phyloP scores from a whole-genome alignment of 2,329 filamentous ascomycete genomes.

The Clarireedia hainanense region DNA sequence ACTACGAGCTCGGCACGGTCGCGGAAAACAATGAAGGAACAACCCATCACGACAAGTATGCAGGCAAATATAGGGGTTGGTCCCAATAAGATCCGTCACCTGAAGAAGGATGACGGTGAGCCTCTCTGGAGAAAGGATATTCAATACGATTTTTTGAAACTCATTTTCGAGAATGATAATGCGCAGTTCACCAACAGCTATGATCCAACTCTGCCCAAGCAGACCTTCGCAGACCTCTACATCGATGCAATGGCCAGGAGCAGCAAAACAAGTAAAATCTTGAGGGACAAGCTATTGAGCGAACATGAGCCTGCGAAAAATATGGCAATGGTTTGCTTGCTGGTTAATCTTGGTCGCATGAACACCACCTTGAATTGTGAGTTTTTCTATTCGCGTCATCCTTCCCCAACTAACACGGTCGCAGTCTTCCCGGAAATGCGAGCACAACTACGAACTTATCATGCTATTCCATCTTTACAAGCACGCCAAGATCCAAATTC shows the following conservation, averaged over 20 bases:
- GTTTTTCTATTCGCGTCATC: conserved; percentile 25
- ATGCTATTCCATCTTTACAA: conserved; percentile 93
- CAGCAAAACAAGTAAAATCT: conserved; percentile 97
- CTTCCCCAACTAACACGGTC: conserved; percentile 22
- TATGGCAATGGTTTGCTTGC: conserved; percentile 98
- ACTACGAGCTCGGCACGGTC: conserved; percentile 19
- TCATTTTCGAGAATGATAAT: conserved; percentile 67
- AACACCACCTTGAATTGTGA: conserved; percentile 96
- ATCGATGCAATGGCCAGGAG: conserved; percentile 98
- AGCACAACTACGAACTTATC: conserved; percentile 92
- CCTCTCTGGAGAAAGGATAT: conserved; percentile 83
- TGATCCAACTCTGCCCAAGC: conserved; percentile 46
- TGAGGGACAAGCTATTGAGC: conserved; percentile 91
- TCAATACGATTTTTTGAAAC: conserved; percentile 76
- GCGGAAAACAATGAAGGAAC: conserved; percentile 15
- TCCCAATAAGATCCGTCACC: conserved; percentile 62
- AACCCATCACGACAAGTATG: conserved; percentile 22
- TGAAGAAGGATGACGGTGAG: conserved; percentile 85
- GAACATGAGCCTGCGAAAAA: conserved; percentile 88
- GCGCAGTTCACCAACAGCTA: conserved; percentile 88
- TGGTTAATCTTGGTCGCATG: conserved; percentile 97
- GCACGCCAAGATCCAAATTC: conserved; percentile 90
- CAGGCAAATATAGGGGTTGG: conserved; percentile 2
- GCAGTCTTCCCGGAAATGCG: conserved; percentile 98
- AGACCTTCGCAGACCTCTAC: conserved; percentile 90